These are phyloP conservation scores for Magnaporthiopsis incrustans DNA, from an alignment of 2,329 filamentous ascomycete species.

Conservation along the genomic window DNA sequence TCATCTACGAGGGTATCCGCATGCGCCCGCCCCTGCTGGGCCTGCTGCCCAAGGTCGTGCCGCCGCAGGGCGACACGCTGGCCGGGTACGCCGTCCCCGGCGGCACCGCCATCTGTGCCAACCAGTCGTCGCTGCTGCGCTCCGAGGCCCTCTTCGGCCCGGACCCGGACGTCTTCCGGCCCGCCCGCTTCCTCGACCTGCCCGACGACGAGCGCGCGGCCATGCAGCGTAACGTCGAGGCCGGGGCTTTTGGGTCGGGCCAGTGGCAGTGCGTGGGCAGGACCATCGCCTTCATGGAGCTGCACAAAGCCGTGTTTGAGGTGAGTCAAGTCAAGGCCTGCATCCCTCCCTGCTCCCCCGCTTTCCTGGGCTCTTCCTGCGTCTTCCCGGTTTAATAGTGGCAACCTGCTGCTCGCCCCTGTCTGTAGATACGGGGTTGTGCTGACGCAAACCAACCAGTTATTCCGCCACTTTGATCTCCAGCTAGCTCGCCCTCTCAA, in stretches of 20 bases:
- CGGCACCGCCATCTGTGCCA: conserved; percentile 16
- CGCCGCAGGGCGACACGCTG: conserved; percentile 19
- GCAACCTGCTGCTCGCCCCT: too few relatives aligned
- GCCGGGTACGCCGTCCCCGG: conserved; percentile 21
- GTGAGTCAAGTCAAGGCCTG: conserved; percentile 18
- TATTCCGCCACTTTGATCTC: too few relatives aligned
- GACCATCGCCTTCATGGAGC: conserved; percentile 31
- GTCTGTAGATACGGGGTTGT: too few relatives aligned
- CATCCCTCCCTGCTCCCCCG: too few relatives aligned
- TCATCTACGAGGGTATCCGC: conserved; percentile 17
- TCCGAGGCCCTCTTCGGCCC: conserved; percentile 4
- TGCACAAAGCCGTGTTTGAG: conserved; percentile 33
- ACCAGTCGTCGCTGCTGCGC: conserved; percentile 11
- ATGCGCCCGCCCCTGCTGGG: conserved; percentile 14
- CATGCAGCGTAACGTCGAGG: conserved; percentile 28
- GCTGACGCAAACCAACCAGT: too few relatives aligned
- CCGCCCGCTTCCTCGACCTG: not conserved
- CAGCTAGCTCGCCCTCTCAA: too few relatives aligned
- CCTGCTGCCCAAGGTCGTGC: conserved; percentile 12
- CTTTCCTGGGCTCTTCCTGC: too few relatives aligned
- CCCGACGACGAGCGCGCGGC: conserved; percentile 4
- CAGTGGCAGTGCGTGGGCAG: conserved; percentile 30
- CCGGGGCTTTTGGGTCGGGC: conserved; percentile 18
- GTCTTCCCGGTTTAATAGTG: too few relatives aligned
- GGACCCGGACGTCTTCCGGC: not conserved